Conservation (phyloP, 805 yeast species). For the Suhomyces sp. region DNA sequence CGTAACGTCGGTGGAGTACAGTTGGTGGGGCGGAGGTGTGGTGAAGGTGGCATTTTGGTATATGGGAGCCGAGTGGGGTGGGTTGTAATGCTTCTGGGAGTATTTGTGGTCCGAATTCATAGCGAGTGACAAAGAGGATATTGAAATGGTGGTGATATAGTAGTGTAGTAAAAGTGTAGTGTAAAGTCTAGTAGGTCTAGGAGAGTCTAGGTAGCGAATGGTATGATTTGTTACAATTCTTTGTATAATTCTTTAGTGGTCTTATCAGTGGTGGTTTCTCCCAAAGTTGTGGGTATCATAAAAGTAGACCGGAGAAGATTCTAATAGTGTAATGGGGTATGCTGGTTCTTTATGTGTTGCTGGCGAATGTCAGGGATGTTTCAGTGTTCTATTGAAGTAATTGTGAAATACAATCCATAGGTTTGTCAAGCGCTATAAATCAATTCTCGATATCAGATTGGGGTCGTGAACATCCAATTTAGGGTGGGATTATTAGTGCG, state of each 20-base stretch:
- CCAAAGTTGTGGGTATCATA: not conserved
- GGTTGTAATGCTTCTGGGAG: not conserved
- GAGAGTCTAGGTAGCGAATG: no score
- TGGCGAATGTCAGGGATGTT: not conserved
- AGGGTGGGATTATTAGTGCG: not conserved
- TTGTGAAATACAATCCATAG: not conserved
- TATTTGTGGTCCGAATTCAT: not conserved
- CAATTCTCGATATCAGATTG: not conserved
- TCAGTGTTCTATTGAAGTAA: not conserved
- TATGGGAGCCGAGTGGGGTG: not conserved
- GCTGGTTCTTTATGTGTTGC: not conserved
- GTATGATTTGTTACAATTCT: no score
- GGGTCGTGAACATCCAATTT: not conserved
- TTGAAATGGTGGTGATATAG: not conserved
- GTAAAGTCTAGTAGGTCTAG: no score
- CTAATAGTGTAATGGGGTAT: not conserved
- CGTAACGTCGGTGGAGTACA: slow-evolving; percentile 2
- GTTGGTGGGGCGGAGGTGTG: slow-evolving; percentile 1
- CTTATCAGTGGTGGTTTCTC: not conserved
- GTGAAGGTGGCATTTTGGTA: not conserved
- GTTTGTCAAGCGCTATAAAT: not conserved
- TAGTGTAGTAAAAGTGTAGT: no score
- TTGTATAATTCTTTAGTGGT: no score
- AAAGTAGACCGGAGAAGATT: not conserved
- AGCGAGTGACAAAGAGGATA: not conserved